Percentiles rank a stretch among this genome's conserved stretches.
These are phyloP conservation scores for Papilionanthe hybrid DNA, from an alignment of 116 monocot species.

Conservation along the genomic window DNA sequence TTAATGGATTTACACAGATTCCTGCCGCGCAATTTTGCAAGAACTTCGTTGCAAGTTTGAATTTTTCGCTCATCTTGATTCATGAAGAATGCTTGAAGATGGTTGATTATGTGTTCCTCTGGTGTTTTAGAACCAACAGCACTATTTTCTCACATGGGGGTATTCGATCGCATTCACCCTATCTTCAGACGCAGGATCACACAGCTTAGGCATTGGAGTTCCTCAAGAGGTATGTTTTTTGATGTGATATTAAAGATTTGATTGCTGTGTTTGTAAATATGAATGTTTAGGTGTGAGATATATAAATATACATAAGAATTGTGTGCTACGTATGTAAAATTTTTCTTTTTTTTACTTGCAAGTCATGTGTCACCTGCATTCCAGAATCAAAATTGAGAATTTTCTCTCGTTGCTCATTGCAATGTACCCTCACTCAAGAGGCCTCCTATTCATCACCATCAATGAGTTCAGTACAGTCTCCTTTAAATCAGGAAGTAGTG, in stretches of 20 bases:
- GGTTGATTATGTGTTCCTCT: slow-evolving; percentile 5
- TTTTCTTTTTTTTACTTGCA: background rate
- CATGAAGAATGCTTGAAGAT: background rate
- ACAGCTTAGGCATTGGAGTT: slow-evolving; percentile 8
- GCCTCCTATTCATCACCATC: slow-evolving; percentile 9
- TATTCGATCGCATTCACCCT: slow-evolving; percentile 27
- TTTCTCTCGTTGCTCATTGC: slow-evolving; percentile 1
- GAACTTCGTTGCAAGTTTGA: background rate
- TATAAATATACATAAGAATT: too few species aligned
- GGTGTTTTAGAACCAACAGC: slow-evolving; percentile 1
- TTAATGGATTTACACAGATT: background rate
- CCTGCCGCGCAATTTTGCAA: background rate
- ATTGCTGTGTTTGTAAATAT: background rate
- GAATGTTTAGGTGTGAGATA: too few species aligned
- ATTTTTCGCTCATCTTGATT: background rate
- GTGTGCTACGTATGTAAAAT: too few species aligned
- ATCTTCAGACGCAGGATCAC: slow-evolving; percentile 20
- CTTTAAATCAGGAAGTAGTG: slow-evolving; percentile 58
- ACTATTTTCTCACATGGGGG: slow-evolving; percentile 18
- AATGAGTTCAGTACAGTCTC: slow-evolving; percentile 14
- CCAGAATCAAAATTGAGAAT: slow-evolving; percentile 16
- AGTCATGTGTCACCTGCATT: slow-evolving; percentile 3
- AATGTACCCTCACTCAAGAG: background rate
- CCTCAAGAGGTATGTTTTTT: slow-evolving; percentile 14
- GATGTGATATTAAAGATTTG: too few species aligned